Conservation (phyloP, 371 early-diverging fungal species). For the Mucor saturninus region DNA sequence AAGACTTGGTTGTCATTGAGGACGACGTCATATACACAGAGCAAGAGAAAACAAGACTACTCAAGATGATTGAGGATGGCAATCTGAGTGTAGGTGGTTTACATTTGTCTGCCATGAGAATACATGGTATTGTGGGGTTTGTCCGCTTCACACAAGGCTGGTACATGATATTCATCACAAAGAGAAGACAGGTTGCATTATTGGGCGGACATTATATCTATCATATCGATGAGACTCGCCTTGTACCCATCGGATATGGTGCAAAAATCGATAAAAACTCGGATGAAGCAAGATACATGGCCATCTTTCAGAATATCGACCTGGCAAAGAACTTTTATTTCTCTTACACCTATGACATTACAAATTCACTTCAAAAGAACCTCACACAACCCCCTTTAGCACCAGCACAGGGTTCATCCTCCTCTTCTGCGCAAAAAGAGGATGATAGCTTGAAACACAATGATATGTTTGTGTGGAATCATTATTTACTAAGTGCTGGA, state of each 20-base stretch:
- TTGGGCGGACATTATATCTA: conserved; percentile 96
- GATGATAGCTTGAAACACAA: conserved; percentile 44
- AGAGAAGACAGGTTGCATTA: conserved; percentile 85
- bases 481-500: conserved; percentile 77
- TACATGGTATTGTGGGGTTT: conserved; percentile 71
- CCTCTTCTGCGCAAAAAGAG: neutral
- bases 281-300: conserved; percentile 82
- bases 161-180: conserved; percentile 91
- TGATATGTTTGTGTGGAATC: conserved; percentile 97
- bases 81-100: conserved; percentile 81
- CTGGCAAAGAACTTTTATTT: conserved; percentile 89
- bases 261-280: conserved; percentile 76
- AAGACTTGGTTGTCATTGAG: conserved; percentile 65
- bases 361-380: conserved; percentile 89
- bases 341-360: conserved; percentile 94
- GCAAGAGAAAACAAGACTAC: conserved; percentile 71
- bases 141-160: conserved; percentile 91
- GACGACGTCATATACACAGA: conserved; percentile 78
- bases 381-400: conserved; percentile 61
- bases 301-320: conserved; percentile 82
- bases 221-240: conserved; percentile 90
- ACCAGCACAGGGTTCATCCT: neutral
- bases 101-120: conserved; percentile 61
- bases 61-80: conserved; percentile 83
- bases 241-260: conserved; percentile 73